Evolutionary conservation across 2,329 filamentous ascomycete species (phyloP).

Genomic region (Xylaria polymorpha): DNA sequence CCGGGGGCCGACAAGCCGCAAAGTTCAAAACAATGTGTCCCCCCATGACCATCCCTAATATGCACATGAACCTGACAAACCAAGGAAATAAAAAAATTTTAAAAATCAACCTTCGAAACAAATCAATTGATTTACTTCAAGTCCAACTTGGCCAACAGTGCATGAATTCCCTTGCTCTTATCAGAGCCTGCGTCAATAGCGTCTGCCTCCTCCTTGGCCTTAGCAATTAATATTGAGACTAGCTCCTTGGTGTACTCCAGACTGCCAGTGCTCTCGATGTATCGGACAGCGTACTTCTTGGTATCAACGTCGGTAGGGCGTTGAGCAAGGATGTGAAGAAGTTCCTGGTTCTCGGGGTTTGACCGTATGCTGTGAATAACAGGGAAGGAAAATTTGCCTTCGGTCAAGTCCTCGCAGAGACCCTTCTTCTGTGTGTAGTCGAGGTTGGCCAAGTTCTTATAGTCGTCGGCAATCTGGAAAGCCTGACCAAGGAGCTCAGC

Average conservation of each 20-base stretch:
- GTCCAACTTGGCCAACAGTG: constrained; percentile 76
- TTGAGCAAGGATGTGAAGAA: constrained; percentile 93
- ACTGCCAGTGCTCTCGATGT: constrained; percentile 91
- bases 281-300: constrained; percentile 90
- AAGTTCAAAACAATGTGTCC: constrained; percentile 1
- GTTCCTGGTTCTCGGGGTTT: constrained; percentile 77
- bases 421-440: constrained; percentile 91
- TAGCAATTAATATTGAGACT: constrained; percentile 69
- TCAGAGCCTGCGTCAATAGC: constrained; percentile 71
- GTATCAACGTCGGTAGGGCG: constrained; percentile 88
- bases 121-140: constrained; percentile 27
- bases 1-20: constrained; percentile 16
- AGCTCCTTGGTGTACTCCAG: constrained; percentile 86
- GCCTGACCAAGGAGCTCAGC: constrained; percentile 87
- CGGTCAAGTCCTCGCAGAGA: constrained; percentile 92
- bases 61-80: constrained; percentile 15
- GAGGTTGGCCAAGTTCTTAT: constrained; percentile 82
- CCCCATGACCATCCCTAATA: constrained; percentile 10
- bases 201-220: constrained; percentile 72
- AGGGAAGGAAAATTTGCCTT: constrained; percentile 97
- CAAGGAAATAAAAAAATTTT: neutral
- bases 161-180: constrained; percentile 67
- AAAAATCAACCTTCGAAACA: neutral
- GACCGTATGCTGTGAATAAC: constrained; percentile 92
- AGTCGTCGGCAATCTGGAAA: constrained; percentile 94